A percentile compares a stretch with the other conserved stretches of the same genome.
phyloP scores from a whole-genome alignment of 257 asterid species.

The Solanum pennellii region DNA sequence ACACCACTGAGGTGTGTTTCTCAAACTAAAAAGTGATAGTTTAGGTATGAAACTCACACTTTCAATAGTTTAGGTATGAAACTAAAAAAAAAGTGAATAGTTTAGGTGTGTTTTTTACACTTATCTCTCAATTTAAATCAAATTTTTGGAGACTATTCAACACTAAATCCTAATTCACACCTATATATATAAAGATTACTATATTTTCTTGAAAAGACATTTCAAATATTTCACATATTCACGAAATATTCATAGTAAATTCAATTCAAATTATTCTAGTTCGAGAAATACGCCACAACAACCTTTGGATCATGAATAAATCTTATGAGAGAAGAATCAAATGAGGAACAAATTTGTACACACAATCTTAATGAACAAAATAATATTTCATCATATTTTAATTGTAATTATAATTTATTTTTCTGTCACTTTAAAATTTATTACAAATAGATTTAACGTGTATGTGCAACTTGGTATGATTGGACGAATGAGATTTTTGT shows the following conservation, averaged over 20 bases:
- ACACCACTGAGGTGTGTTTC: no score
- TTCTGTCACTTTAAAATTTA: no score
- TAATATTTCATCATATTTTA: not conserved
- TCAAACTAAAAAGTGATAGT: no score
- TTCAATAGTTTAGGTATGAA: no score
- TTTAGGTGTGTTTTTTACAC: not conserved
- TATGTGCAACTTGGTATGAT: not conserved
- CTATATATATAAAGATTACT: no score
- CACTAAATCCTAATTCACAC: not conserved
- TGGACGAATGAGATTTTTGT: not conserved
- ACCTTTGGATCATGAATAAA: not conserved
- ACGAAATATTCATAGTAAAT: no score
- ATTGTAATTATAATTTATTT: no score
- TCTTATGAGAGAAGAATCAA: not conserved
- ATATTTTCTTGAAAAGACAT: no score
- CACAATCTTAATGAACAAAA: not conserved
- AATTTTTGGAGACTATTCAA: no score
- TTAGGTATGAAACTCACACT: no score
- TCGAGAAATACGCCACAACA: not conserved
- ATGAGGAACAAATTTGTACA: not conserved
- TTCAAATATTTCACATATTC: not conserved
- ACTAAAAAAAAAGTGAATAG: no score
- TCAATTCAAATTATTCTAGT: no score
- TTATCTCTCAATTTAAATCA: not conserved
- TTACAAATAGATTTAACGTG: not conserved